Conservation (phyloP, 257 asterid species). For the Orobanche coerulescens region DNA sequence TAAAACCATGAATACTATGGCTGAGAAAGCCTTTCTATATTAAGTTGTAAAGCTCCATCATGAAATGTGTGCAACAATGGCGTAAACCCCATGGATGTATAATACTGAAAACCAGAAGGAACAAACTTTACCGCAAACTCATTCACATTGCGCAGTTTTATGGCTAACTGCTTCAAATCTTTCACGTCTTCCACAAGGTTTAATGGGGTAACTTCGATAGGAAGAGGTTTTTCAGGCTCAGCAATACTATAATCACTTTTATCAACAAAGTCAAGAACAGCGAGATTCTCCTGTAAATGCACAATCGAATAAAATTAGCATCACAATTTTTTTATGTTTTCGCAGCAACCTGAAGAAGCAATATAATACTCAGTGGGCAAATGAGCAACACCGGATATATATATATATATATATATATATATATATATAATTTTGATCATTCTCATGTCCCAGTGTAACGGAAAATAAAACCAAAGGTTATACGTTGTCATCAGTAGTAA, state of each 20-base stretch:
- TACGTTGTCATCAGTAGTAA: neutral
- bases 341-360: slow-evolving; percentile 2
- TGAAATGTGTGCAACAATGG: neutral
- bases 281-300: slow-evolving; percentile 53
- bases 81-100: neutral
- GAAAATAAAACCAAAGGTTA: neutral
- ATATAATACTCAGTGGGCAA: neutral
- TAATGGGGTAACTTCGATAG: slow-evolving; percentile 70
- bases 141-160: slow-evolving; percentile 54
- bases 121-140: slow-evolving; percentile 79
- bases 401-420: neutral
- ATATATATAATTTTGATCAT: neutral
- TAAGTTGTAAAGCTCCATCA: neutral
- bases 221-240: slow-evolving; percentile 63
- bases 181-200: slow-evolving; percentile 72
- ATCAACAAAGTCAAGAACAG: slow-evolving; percentile 68
- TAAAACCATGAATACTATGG: neutral
- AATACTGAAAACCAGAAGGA: slow-evolving; percentile 6
- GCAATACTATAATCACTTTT: slow-evolving; percentile 24
- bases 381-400: neutral
- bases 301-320: slow-evolving; percentile 15
- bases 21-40: neutral
- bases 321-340: neutral
- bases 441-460: slow-evolving; percentile 1
- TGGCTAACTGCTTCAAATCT: slow-evolving; percentile 77